Conservation (phyloP, 768 basidiomycete species). For the Lyophyllum atratum region DNA sequence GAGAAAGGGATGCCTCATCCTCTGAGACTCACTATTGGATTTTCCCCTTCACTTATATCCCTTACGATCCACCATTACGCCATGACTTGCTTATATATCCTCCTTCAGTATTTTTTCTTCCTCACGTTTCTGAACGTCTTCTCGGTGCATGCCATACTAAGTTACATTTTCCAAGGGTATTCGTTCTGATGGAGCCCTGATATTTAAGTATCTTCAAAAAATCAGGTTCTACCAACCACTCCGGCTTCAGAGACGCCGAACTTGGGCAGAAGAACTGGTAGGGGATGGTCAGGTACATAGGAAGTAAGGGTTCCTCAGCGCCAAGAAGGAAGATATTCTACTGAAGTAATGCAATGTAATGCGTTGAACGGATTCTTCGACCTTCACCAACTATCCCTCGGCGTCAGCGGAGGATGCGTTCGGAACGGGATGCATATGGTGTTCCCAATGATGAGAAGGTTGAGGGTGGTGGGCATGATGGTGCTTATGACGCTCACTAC, state of each 20-base stretch:
- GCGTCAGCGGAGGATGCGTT: neutral
- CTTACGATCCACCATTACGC: constrained; percentile 40
- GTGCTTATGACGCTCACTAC: neutral
- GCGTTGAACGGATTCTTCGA: too few relatives aligned
- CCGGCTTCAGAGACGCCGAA: neutral
- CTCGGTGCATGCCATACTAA: constrained; percentile 22
- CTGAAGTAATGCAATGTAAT: too few relatives aligned
- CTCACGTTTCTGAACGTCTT: constrained; percentile 40
- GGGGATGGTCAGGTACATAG: too few relatives aligned
- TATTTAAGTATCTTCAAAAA: neutral
- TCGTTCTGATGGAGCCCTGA: constrained; percentile 8
- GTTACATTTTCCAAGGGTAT: constrained; percentile 23
- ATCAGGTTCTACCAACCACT: neutral
- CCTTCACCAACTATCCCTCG: neutral
- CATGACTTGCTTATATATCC: constrained; percentile 50
- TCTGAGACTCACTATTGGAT: constrained; percentile 49
- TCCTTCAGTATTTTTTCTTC: constrained; percentile 37
- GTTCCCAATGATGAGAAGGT: constrained; percentile 11
- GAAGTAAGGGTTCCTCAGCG: neutral
- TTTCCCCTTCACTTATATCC: constrained; percentile 22
- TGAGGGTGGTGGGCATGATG: neutral
- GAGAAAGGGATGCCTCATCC: constrained; percentile 79
- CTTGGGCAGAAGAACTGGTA: neutral
- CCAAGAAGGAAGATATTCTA: neutral
- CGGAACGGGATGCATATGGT: neutral